A percentile compares a stretch with the other conserved stretches of the same genome.
Conservation (phyloP, 139 green algal species). For the Picochlorum sp. region DNA sequence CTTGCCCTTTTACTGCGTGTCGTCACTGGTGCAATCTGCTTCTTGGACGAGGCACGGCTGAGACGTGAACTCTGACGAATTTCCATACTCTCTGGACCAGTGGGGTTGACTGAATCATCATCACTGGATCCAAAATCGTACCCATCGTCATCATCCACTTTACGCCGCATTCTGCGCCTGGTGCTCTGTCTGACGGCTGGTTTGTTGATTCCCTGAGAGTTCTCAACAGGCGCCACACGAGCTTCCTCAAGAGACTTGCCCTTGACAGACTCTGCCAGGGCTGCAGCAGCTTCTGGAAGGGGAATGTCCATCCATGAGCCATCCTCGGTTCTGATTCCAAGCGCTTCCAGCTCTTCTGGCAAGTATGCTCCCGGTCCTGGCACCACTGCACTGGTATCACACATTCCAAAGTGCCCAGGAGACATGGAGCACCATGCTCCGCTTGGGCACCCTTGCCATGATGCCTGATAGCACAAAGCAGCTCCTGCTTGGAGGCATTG, state of each 20-base stretch:
- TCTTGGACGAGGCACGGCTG: too few relatives aligned
- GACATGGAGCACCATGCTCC: slow-evolving; percentile 17
- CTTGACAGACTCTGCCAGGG: slow-evolving; percentile 1
- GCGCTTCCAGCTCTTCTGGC: slow-evolving; percentile 16
- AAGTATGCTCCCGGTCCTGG: slow-evolving; percentile 25
- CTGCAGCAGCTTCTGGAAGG: slow-evolving; percentile 10
- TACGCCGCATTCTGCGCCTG: neutral
- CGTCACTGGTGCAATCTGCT: neutral
- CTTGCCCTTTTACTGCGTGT: neutral
- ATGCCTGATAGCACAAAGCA: neutral
- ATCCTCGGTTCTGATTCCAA: slow-evolving; percentile 9
- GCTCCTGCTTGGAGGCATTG: slow-evolving; percentile 10
- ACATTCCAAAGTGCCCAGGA: slow-evolving; percentile 2
- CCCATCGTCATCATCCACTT: neutral
- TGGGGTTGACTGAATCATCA: neutral
- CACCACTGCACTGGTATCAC: slow-evolving; percentile 9
- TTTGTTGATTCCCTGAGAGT: neutral
- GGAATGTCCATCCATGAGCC: neutral
- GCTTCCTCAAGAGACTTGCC: neutral
- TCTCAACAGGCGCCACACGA: neutral
- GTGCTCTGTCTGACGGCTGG: neutral
- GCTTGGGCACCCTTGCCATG: slow-evolving; percentile 18
- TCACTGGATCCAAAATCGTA: neutral
- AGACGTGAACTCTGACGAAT: too few relatives aligned
- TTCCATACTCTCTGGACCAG: too few relatives aligned